Base-by-base conservation (phyloP, 169 alveolate species). In the Babesia caballi region DNA sequence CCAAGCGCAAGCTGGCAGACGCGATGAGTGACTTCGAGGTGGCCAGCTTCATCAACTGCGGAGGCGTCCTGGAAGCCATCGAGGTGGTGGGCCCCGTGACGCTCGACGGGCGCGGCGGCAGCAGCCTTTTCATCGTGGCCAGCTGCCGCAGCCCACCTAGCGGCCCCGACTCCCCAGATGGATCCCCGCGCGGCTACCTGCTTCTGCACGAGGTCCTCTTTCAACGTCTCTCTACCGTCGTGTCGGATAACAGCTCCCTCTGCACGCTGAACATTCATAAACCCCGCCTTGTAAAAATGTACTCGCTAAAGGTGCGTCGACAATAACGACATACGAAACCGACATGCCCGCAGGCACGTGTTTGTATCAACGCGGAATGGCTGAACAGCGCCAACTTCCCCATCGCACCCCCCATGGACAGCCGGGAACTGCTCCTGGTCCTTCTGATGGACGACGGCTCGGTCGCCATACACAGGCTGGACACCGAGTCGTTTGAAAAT, bases 371-470 rank as follows among this genome's bases (percentile, higher is more conserved):
- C 4, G 15, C 46, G 33, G 38, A 63, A 15, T 63, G 73, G 73
- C 8, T 63, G 1, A 49, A 63, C 28, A 38, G 61, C 1, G 42
- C 2, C 9, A 52, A 52, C 27, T 52, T 52, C 21, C 11, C 23
- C 2, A 6, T 21, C n/a, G 42, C 4, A 9, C 9, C 7, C 44
- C 17, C 5, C 1, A 8, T 25, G 33, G 54, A 28, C 32, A 23
- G 25, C 35, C 14, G 25, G 35, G 61, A 25, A 9, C 21, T 47
- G 41, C 30, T 47, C 21, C n/a, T 63, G 60, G 38, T 47, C 25
- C 42, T 63, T 0, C 49, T 44, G 19, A 63, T 63, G 58, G 60
- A 63, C 32, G 51, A 28, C 27, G 73, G 73, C 3, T 46, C 49
- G 7, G 25, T 63, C 14, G 35, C 30, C 19, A 7, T 63, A 3